Evolutionary conservation across 805 yeast species (phyloP), one percentile per base, ranked within the genome.

Genomic region (Nakazawaea ishiwadae): DNA sequence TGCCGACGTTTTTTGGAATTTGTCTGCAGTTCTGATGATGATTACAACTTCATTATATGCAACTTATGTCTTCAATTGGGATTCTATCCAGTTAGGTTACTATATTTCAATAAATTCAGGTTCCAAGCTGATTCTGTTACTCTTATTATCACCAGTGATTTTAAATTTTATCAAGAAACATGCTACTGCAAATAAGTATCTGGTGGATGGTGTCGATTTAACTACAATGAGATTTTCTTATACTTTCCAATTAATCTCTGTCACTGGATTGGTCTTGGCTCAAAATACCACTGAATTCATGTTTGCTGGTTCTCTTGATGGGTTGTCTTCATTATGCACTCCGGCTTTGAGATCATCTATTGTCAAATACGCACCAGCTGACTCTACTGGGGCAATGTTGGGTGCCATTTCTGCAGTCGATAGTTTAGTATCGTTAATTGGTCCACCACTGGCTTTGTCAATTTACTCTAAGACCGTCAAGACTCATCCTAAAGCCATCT

Each of bases 361-460:
- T 7, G 64, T 75, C 39, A 79, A 79, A 53, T 75, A 75, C 52
- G 71, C 66, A 44, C 75, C 78, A 1, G 75, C 72, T 44, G 60
- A 66, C 8, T 66, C 67, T 44, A 62, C 73, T 0, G 87, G 87
- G n/a, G 83, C 77, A 54, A 60, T 76, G 4, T 78, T 77, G 56
- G 83, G 84, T 11, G 84, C 79, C 1, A 55, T 78, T 35, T 69
- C 81, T 0, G 51, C 79, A 30, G 49, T 79, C n/a, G 73, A 77
- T 51, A 75, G 74, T 44, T 37, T 68, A 0, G 53, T 66, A 5
- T 54, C 65, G 44, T 60, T 77, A 48, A 39, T 66, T 7, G 57
- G 65, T 1, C 82, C 84, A 1, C 55, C 75, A 2, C 20, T 60
- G 0, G 51, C 70, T 32, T 48, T 78, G 12, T 55, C 59, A 2